Evolutionary conservation across 1,284 basidiomycete genomes (phyloP).

Genomic region (Irpex sp.): DNA sequence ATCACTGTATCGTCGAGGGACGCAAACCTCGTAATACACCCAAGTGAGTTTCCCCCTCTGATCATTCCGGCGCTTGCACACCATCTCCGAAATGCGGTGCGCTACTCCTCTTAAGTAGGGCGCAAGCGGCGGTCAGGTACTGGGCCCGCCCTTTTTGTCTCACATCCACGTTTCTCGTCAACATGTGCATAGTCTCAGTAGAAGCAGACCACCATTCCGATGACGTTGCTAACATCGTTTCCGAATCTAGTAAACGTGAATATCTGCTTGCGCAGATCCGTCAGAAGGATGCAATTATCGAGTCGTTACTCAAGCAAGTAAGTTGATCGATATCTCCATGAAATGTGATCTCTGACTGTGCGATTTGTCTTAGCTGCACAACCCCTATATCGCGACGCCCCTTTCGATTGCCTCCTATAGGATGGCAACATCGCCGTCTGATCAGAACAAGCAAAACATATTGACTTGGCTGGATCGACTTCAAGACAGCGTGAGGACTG

Average conservation of each 20-base stretch:
- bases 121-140: background rate
- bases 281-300: constrained; percentile 80
- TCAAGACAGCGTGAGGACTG: constrained; percentile 33
- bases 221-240: constrained; percentile 23
- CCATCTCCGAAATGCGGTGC: constrained; percentile 11
- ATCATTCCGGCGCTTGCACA: constrained; percentile 17
- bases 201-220: constrained; percentile 23
- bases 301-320: constrained; percentile 76
- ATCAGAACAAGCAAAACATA: constrained; percentile 62
- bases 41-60: constrained; percentile 54
- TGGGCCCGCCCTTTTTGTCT: background rate
- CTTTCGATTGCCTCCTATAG: constrained; percentile 73
- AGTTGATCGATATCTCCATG: background rate
- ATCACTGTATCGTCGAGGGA: constrained; percentile 76
- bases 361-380: constrained; percentile 52
- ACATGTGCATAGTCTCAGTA: constrained; percentile 5
- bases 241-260: constrained; percentile 65
- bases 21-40: constrained; percentile 71
- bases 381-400: constrained; percentile 73
- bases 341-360: background rate
- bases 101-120: constrained; percentile 3
- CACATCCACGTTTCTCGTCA: constrained; percentile 1
- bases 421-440: constrained; percentile 68
- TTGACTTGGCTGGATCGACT: constrained; percentile 66
- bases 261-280: constrained; percentile 77